phyloP scores from a whole-genome alignment of 192 early-diverging fungal genomes.

The Pilaira anomala region DNA sequence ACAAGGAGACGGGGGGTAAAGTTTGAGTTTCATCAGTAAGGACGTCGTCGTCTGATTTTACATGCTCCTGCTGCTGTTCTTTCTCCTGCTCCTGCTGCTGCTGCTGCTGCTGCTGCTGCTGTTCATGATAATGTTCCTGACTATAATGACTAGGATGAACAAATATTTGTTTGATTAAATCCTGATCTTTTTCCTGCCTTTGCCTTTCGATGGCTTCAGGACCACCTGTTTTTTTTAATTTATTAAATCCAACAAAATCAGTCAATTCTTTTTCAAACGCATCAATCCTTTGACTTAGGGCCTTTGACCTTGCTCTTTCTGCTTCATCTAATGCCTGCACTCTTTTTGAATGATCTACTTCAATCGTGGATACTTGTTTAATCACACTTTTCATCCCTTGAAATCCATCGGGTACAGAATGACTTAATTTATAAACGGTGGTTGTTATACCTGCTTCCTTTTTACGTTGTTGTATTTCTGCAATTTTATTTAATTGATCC shows the following conservation, averaged over 20 bases:
- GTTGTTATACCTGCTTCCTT: slow-evolving; percentile 6
- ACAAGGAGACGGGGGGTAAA: neutral
- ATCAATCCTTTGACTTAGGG: slow-evolving; percentile 61
- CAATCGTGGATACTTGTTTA: slow-evolving; percentile 61
- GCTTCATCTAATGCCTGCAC: slow-evolving; percentile 61
- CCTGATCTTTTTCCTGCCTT: slow-evolving; percentile 60
- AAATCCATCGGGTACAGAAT: slow-evolving; percentile 44
- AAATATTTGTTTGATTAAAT: slow-evolving; percentile 55
- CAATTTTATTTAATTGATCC: slow-evolving; percentile 53
- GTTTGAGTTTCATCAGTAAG: neutral
- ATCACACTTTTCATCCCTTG: slow-evolving; percentile 63
- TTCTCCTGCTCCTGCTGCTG: neutral
- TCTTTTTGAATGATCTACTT: slow-evolving; percentile 57
- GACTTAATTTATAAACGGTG: slow-evolving; percentile 7
- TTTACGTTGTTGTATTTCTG: slow-evolving; percentile 47
- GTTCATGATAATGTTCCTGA: neutral
- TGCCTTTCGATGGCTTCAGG: slow-evolving; percentile 65
- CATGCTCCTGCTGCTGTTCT: no score
- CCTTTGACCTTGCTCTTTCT: slow-evolving; percentile 57
- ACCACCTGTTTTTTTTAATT: slow-evolving; percentile 70
- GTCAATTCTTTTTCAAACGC: slow-evolving; percentile 73
- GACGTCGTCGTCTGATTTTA: no score
- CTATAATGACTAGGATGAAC: no score
- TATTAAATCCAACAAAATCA: slow-evolving; percentile 58
- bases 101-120: neutral